Conservation (phyloP, 768 basidiomycete genomes). For the Tulasnella calospora region DNA sequence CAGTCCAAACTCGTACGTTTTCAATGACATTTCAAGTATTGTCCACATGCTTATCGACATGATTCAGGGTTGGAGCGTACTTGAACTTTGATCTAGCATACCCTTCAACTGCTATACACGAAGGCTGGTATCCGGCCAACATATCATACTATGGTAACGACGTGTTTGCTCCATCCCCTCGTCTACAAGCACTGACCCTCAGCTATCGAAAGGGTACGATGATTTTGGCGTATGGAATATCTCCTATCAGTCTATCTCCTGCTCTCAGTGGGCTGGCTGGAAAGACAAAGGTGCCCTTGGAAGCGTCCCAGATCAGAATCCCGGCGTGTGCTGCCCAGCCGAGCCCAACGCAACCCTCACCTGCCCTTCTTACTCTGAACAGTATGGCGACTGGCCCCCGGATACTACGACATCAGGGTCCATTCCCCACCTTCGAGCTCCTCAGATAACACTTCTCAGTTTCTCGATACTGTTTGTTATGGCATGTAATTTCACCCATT, state of each 20-base stretch:
- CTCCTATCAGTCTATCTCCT: slow-evolving; percentile 61
- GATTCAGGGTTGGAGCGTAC: slow-evolving; percentile 55
- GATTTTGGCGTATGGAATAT: slow-evolving; percentile 88
- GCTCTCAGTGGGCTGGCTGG: slow-evolving; percentile 61
- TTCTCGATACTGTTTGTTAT: not conserved
- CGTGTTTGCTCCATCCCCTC: not conserved
- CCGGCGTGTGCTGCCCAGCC: slow-evolving; percentile 66
- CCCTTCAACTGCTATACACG: slow-evolving; percentile 65
- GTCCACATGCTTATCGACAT: slow-evolving; percentile 1
- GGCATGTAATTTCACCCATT: not conserved
- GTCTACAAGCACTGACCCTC: not conserved
- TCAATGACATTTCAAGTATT: not conserved
- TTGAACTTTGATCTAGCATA: slow-evolving; percentile 82
- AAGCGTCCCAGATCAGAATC: slow-evolving; percentile 51
- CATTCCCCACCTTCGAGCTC: not conserved
- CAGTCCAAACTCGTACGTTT: slow-evolving; percentile 59
- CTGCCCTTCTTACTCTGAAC: slow-evolving; percentile 69
- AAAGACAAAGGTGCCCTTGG: slow-evolving; percentile 59
- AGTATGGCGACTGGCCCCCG: slow-evolving; percentile 41
- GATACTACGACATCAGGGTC: slow-evolving; percentile 19
- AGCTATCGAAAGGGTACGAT: slow-evolving; percentile 36
- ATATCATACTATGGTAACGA: slow-evolving; percentile 54
- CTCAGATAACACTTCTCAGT: not conserved
- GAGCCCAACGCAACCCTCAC: slow-evolving; percentile 52
- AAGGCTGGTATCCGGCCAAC: slow-evolving; percentile 71